Base-by-base conservation (phyloP, 176 grass and related monocot genomes). In the Elaeis guineensis region DNA sequence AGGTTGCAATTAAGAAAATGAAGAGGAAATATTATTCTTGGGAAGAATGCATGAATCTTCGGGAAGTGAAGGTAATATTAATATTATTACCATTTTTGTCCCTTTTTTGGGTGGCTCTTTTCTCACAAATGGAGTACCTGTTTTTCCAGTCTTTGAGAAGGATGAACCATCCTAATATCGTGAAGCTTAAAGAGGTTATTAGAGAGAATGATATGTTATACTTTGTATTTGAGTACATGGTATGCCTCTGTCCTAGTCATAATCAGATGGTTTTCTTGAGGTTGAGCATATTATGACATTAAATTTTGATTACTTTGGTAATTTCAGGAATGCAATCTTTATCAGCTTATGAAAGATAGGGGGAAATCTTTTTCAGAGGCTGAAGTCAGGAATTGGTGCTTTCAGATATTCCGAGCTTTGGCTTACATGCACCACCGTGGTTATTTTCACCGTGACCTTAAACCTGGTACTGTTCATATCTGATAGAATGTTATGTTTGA, bases 1-100 rank as follows among this genome's bases (percentile, higher is more conserved):
- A 98, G 93, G 88, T 92, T 56, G 93, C 93, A 5, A 92, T 98
- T 68, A 98, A 98, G 82, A 89, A 98, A 87, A 89, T 98, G 84
- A 98, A 98, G 82, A 92, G 88, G 70, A 98, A 92, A 58, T 98
- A 98, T 65, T 83, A 74, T 68, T 89, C 87, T 14, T 98, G 93
- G 93, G 93, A 98, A 25, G 93, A 98, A 54, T 98, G 93, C 77
- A 81, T 98, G 65, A 89, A 89, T 76, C 93, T 98, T 50, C 84
- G 88, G n/a, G 93, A 98, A 98, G 93, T 98, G 62, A 98, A 98
- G 93, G 93, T 98, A 82, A 29, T 62, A 9, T 9, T 2, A 44
- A 44, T 44, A 44, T 44, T 44, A 14, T 44, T 44, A 3, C 11
- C 9, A 19, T 12, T n/a, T 52, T 67, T 25, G 57, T 69, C 23